These are phyloP conservation scores for Salix koriyanagi DNA, from an alignment of 345 rosid species.

Conservation along the genomic window DNA sequence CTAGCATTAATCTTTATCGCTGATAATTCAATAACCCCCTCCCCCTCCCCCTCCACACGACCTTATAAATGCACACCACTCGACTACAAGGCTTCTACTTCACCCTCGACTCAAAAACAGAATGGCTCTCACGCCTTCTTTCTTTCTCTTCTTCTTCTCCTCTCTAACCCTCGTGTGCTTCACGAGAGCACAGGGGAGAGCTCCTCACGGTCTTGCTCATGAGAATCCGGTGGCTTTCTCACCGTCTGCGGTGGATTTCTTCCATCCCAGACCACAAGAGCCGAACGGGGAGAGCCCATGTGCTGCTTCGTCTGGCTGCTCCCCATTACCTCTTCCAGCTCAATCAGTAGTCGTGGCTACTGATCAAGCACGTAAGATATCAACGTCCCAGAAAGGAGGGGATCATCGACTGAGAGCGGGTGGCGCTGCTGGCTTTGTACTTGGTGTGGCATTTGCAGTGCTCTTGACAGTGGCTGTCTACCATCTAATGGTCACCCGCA, in stretches of 20 bases:
- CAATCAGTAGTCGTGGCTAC: constrained; percentile 32
- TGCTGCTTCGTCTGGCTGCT: constrained; percentile 31
- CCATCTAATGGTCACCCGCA: constrained; percentile 29
- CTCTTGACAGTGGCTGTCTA: constrained; percentile 35
- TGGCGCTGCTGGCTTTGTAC: constrained; percentile 38
- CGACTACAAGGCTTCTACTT: background rate
- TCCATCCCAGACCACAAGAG: constrained; percentile 57
- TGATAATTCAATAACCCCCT: constrained; percentile 39
- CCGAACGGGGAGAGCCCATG: constrained; percentile 26
- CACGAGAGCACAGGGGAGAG: constrained; percentile 60
- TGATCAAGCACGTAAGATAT: constrained; percentile 18
- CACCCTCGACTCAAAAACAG: background rate
- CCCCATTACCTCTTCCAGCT: constrained; percentile 70
- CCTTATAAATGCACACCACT: constrained; percentile 49
- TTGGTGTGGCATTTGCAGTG: constrained; percentile 42
- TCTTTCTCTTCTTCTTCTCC: constrained; percentile 22
- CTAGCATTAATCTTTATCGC: constrained; percentile 22
- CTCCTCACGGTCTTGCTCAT: constrained; percentile 77
- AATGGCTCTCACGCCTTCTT: constrained; percentile 35
- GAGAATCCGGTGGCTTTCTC: constrained; percentile 71
- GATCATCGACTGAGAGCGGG: constrained; percentile 30
- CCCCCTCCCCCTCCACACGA: constrained; percentile 32
- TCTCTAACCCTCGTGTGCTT: constrained; percentile 30
- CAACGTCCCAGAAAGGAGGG: constrained; percentile 23
- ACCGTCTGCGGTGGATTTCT: constrained; percentile 77